phyloP scores from a whole-genome alignment of 768 basidiomycete species.

The Podaxis carcinomalis region DNA sequence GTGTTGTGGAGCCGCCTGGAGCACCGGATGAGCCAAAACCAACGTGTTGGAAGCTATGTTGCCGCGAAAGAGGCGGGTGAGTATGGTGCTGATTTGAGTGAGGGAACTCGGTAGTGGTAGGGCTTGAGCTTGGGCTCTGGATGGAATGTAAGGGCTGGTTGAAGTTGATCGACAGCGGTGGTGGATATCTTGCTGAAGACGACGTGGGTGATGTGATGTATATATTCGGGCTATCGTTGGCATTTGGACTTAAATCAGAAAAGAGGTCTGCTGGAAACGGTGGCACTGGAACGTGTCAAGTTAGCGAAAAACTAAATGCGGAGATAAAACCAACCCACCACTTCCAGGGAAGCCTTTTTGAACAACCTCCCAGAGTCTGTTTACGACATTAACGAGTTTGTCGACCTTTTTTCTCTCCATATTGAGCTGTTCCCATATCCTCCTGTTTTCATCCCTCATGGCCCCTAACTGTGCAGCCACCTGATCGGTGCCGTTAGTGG shows the following conservation, averaged over 20 bases:
- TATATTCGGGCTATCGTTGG: conserved; percentile 63
- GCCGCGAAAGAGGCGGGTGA: conserved; percentile 43
- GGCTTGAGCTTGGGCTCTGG: conserved; percentile 48
- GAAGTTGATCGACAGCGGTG: conserved; percentile 40
- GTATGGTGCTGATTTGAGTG: conserved; percentile 23
- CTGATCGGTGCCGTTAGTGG: conserved; percentile 22
- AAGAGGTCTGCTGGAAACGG: conserved; percentile 50
- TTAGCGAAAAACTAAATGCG: not conserved
- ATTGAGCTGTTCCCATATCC: conserved; percentile 53
- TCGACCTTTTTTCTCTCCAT: conserved; percentile 60
- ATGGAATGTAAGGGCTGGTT: conserved; percentile 36
- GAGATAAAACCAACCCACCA: conserved; percentile 31
- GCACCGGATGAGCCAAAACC: not conserved
- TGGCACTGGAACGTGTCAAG: conserved; percentile 28
- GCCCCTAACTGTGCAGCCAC: conserved; percentile 59
- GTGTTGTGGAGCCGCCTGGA: conserved; percentile 11
- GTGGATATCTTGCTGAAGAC: conserved; percentile 34
- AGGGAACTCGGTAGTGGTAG: conserved; percentile 45
- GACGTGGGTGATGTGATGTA: conserved; percentile 65
- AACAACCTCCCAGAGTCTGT: conserved; percentile 59
- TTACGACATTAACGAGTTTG: conserved; percentile 53
- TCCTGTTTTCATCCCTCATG: conserved; percentile 70
- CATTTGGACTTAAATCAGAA: conserved; percentile 16
- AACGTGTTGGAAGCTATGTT: conserved; percentile 58
- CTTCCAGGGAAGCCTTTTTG: conserved; percentile 51